Evolutionary conservation across 495 filamentous ascomycete genomes (phyloP).

Genomic region (Annulohypoxylon stygium): DNA sequence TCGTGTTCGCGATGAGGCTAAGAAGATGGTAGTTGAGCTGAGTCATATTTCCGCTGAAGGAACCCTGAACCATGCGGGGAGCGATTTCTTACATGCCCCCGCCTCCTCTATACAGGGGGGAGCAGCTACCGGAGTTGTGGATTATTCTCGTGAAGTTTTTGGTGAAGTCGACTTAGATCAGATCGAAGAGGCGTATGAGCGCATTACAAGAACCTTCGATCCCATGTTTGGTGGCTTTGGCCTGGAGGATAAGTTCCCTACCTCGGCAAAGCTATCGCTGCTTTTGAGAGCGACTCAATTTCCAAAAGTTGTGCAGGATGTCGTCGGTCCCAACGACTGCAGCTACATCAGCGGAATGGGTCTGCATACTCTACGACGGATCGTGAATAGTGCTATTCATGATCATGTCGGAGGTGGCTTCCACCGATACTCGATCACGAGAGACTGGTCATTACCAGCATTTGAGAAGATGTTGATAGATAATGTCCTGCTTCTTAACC

Average conservation of each 20-base stretch:
- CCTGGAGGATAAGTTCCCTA: constrained; percentile 88
- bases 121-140: constrained; percentile 11
- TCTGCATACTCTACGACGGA: constrained; percentile 80
- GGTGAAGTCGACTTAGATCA: constrained; percentile 87
- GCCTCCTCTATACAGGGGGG: constrained; percentile 19
- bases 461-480: constrained; percentile 99
- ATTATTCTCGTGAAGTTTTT: constrained; percentile 47
- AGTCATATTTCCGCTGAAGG: constrained; percentile 90
- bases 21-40: constrained; percentile 83
- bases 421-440: constrained; percentile 88
- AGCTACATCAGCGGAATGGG: constrained; percentile 83
- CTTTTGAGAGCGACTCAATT: constrained; percentile 82
- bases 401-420: constrained; percentile 96
- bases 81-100: constrained; percentile 29
- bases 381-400: constrained; percentile 88
- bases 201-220: constrained; percentile 85
- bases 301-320: constrained; percentile 78
- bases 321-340: constrained; percentile 87
- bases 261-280: constrained; percentile 85
- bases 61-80: constrained; percentile 67
- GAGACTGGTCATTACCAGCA: constrained; percentile 91
- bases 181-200: constrained; percentile 87
- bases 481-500: constrained; percentile 86
- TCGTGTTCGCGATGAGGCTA: constrained; percentile 82
- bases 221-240: constrained; percentile 83